Conservation (phyloP, 306 rosid genomes). For the Abrus pulchellus region DNA sequence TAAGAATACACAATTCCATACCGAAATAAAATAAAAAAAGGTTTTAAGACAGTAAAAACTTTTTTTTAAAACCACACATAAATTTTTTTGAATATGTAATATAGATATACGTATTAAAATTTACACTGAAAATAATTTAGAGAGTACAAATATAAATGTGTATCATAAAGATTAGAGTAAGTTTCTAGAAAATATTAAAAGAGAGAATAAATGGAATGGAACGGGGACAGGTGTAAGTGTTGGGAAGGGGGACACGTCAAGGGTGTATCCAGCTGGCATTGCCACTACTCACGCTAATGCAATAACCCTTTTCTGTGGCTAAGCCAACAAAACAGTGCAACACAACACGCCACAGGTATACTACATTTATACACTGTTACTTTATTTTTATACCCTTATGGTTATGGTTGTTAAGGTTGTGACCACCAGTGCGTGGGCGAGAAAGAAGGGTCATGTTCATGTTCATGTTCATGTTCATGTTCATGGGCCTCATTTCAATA, state of each 20-base stretch:
- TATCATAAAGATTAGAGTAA: background rate
- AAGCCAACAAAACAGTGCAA: slow-evolving; percentile 33
- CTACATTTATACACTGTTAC: slow-evolving; percentile 9
- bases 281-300: slow-evolving; percentile 48
- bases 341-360: background rate
- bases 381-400: background rate
- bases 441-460: slow-evolving; percentile 5
- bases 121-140: too few species aligned
- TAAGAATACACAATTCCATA: too few species aligned
- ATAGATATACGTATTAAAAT: too few species aligned
- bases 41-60: too few species aligned
- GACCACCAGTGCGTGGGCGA: background rate
- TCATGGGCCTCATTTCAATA: slow-evolving; percentile 3
- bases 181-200: background rate
- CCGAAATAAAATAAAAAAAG: too few species aligned
- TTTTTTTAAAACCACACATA: too few species aligned
- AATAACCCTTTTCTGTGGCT: slow-evolving; percentile 51
- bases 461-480: slow-evolving; percentile 32
- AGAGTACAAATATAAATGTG: too few species aligned
- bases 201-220: background rate
- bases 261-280: slow-evolving; percentile 64
- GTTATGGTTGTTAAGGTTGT: background rate
- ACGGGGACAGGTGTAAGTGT: slow-evolving; percentile 47
- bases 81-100: too few species aligned
- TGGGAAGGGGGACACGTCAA: slow-evolving; percentile 57